Evolutionary conservation across 2,329 filamentous ascomycete species (phyloP), one percentile per base, ranked within the genome.

Genomic region (Aspergillus brunneoviolaceus): DNA sequence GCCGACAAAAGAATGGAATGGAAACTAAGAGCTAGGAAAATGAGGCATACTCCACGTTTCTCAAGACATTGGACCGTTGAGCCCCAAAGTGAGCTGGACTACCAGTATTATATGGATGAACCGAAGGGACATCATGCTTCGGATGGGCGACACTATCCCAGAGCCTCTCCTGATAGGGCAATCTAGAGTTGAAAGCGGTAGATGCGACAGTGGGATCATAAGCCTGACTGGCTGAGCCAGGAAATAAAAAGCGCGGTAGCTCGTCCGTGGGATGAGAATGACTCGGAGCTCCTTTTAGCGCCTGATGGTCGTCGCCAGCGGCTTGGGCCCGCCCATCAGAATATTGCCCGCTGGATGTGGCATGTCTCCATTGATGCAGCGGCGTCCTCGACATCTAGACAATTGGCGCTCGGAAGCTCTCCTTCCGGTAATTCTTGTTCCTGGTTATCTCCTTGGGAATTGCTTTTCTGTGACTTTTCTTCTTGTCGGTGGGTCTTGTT

Each of bases 321-420:
- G 55, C 51, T 52, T 63, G 62, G 51, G 62, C 51, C 39, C 57
- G 57, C 27, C 59, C 57, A 50, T 71, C 65, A 54, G 64, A 49
- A 55, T 67, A 65, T 35, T 62, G 63, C 39, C 61, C 59, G 49
- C 71, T 66, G 53, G 67, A 56, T 52, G 65, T 60, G 61, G 70
- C 51, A 55, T 68, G 63, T 54, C 62, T 70, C 67, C 68, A 67
- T 68, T 69, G 67, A 55, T 68, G 65, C 19, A 68, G 66, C 42
- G 72, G 69, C 52, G 67, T 60, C 63, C 64, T 67, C 63, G 73
- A 74, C 72, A 74, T 75, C 67, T 71, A 69, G 67, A 57, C 51
- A 39, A 54, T 55, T 60, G 51, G 60, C 54, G 9, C 14, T 54
- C 52, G 57, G 58, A 29, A 57, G 48, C 60, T 51, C 10, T n/a